Base-by-base conservation (phyloP, 1,284 basidiomycete species). In the Xerocomus minutiporus region DNA sequence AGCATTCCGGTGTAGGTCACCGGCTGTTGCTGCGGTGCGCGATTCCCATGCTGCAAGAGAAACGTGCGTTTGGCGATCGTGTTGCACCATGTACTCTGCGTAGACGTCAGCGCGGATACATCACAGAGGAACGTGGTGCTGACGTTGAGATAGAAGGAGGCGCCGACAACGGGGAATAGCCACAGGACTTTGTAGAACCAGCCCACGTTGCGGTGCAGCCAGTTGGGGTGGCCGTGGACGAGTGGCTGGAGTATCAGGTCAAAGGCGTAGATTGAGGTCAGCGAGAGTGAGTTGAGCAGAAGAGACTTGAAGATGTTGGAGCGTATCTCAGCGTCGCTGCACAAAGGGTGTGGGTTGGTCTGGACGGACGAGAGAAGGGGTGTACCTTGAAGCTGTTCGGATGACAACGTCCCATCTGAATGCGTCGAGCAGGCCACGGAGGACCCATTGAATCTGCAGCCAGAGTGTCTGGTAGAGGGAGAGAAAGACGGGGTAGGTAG, bases 71-170 rank as follows among this genome's bases (percentile, higher is more conserved):
- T 84, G 32, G 88, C 88, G 51, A 91, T 83, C 36, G 80, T 71
- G 44, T 76, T 79, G 59, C 82, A 88, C 86, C 86, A 91, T 6
- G 81, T 79, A 59, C 79, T 82, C 89, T 91, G 67, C 55, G 46
- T 46, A 51, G 54, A 48, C 40, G 57, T 60, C 39, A 65, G 64
- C 20, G 17, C 20, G 20, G 32, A 41, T 39, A 29, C 38, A 48
- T 57, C 43, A 42, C 15, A 35, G 28, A 25, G 46, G 36, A 57
- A 52, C 34, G 42, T 29, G 44, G 49, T 29, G 74, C 85, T 67
- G 60, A 89, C 87, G 61, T 91, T 91, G 46, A 91, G 73, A 67
- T 89, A 90, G 52, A 90, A 77, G 5, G 87, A 88, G 20, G 72
- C 68, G 6, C 83, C 83, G 5, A 89, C 75, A 47, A 91, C 78